Base-by-base conservation (phyloP, 371 early-diverging fungal species). In the Mycotypha africana region DNA sequence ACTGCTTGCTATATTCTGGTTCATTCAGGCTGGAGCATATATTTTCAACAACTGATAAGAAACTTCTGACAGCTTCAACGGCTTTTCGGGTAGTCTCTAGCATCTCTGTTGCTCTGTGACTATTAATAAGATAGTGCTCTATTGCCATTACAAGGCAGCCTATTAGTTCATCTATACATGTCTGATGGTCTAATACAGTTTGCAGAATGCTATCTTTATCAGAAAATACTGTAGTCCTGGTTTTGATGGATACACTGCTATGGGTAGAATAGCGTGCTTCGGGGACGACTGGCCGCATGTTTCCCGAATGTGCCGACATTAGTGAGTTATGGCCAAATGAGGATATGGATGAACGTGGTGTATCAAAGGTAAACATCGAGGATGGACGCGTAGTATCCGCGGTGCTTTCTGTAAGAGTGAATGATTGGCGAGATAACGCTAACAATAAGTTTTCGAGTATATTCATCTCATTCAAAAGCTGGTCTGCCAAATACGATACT, bases 51-150 rank as follows among this genome's bases (percentile, higher is more conserved):
- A 74, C 55, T 0, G 65, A 55, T 21, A 74, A 47, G 28, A 67
- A 70, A 6, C 49, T 57, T 14, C 65, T 63, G 9, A 70, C 63
- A 9, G 70, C 53, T 16, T 70, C 70, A 0, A 74, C 65, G 10
- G 60, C 62, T 42, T 67, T 65, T 8, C 70, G 53, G 5, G 74
- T 67, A 9, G 56, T 67, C 26, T 74, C 75, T 8, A 67, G 38
- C 56, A 70, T 58, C 16, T 70, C 64, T 6, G 59, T 65, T 5
- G 61, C 66, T 1, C 54, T 42, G 8, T 60, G 59, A 28, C 56
- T 45, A 32, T 33, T 44, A 3, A 28, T 37, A 14, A 70, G 38
- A 22, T 57, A 70, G 15, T 38, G 42, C 38, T 63, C 65, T 10
- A 70, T 36, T 12, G 62, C 57, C 1, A 49, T 23, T 7, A 57